Evolutionary conservation across 768 basidiomycete species (phyloP).

Genomic region (Mycena chlorophos): DNA sequence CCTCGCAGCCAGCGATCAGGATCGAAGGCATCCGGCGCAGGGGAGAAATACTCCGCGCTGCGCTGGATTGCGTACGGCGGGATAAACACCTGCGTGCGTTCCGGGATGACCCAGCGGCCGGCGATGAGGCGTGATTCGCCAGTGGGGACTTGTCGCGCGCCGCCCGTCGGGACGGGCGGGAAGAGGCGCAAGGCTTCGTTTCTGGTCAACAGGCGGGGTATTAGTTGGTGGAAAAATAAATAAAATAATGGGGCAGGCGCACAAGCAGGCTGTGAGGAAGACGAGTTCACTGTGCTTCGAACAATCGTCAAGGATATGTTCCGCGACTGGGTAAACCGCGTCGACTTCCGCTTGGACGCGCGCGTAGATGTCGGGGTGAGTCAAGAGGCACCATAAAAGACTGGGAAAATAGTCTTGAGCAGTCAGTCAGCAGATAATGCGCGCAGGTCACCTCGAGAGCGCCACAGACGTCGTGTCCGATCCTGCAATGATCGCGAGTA

Average conservation of each 20-base stretch:
- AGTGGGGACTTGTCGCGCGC: constrained; percentile 28
- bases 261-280: background rate
- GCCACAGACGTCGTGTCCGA: constrained; percentile 45
- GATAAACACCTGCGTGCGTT: constrained; percentile 35
- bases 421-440: no score
- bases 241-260: background rate
- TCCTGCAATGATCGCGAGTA: constrained; percentile 45
- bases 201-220: constrained; percentile 26
- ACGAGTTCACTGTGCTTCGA: background rate
- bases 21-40: constrained; percentile 40
- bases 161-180: constrained; percentile 36
- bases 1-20: constrained; percentile 45
- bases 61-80: constrained; percentile 39
- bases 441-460: constrained; percentile 36
- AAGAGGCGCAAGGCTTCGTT: constrained; percentile 43
- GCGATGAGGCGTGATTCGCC: constrained; percentile 27
- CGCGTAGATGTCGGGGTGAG: background rate
- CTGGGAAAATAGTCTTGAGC: constrained; percentile 19
- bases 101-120: constrained; percentile 36
- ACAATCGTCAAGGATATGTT: background rate
- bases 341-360: background rate
- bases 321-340: background rate
- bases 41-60: constrained; percentile 41
- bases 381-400: background rate
- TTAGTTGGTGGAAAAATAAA: background rate